Evolutionary conservation across 208 protist species (phyloP), one percentile per base, ranked within the genome.

Genomic region (Trichomonas gallinae): DNA sequence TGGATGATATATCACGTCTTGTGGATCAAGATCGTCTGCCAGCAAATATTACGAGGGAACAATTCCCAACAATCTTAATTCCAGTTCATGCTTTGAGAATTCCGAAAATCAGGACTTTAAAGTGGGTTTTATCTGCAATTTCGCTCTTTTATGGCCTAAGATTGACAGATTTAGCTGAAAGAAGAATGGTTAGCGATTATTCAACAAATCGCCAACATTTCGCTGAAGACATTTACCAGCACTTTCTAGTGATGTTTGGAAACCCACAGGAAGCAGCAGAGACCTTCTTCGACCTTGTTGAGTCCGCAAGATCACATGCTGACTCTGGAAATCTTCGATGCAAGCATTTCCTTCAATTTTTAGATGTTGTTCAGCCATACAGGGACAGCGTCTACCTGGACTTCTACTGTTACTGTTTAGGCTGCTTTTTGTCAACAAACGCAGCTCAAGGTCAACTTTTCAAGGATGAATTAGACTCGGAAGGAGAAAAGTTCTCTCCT

Each of bases 371-470:
- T 17, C 44, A 34, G 46, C 44, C 87, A 38, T 93, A 93, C 46
- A 23, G 42, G 26, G 87, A 93, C 31, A 26, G 13, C 9, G 36
- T 40, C 11, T 58, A 93, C 51, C 26, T 93, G 15, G 87, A 93
- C 31, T 93, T 51, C 46, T 93, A 93, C 51, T 93, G 87, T 36
- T 93, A 49, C 38, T 93, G 87, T 51, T n/a, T 93, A 38, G 87
- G 44, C 10, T 93, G 40, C 13, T 93, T 93, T 36, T 23, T 51
- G 26, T 9, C 31, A 48, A 48, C 87, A 21, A 93, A 93, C 31
- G 17, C 87, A 38, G 8, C 11, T 31, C 13, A 17, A 40, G 36
- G 26, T 93, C 2, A 17, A 6, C 26, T 93, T 21, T 93, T 93
- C n/a, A 34, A n/a, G 10, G 87, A 93, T 51, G 44, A 44, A 0